Conservation (phyloP, 2,329 filamentous ascomycete species). For the Thelonectria blattea region DNA sequence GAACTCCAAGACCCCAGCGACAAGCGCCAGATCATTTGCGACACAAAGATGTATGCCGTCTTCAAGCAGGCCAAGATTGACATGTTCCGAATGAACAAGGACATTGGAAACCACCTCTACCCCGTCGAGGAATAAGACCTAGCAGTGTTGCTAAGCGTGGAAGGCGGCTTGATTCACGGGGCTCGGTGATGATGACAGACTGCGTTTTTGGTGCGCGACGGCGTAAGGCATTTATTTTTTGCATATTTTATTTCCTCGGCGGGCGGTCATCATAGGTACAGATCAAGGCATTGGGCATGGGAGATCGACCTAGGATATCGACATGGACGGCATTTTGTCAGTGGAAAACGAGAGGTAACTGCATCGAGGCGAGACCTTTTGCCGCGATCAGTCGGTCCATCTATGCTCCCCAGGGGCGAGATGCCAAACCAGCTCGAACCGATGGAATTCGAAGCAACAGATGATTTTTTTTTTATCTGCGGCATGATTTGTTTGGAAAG, state of each 20-base stretch:
- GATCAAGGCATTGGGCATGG: constrained; percentile 16
- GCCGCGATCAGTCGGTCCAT: neutral
- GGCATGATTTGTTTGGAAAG: neutral
- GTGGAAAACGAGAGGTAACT: too few relatives aligned
- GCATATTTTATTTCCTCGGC: constrained; percentile 34
- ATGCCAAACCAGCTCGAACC: neutral
- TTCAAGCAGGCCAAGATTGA: constrained; percentile 92
- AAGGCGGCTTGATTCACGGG: neutral
- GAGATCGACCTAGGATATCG: neutral
- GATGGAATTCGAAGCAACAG: neutral
- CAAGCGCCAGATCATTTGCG: constrained; percentile 91
- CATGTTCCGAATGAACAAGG: constrained; percentile 99
- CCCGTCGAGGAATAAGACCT: constrained; percentile 58
- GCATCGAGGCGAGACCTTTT: too few relatives aligned
- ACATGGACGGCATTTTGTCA: neutral
- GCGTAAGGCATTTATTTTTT: constrained; percentile 38
- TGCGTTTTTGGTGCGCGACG: constrained; percentile 36
- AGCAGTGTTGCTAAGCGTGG: neutral
- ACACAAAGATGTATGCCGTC: constrained; percentile 87
- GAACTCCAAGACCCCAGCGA: constrained; percentile 90
- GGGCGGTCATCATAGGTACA: constrained; percentile 31
- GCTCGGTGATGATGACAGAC: constrained; percentile 27
- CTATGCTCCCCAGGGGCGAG: neutral
- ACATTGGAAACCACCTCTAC: constrained; percentile 88
- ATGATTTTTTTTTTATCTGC: neutral